A percentile compares a stretch with the other conserved stretches of the same genome.
These are phyloP conservation scores for Cytospora piceae DNA, from an alignment of 2,329 filamentous ascomycete species.

Conservation along the genomic window DNA sequence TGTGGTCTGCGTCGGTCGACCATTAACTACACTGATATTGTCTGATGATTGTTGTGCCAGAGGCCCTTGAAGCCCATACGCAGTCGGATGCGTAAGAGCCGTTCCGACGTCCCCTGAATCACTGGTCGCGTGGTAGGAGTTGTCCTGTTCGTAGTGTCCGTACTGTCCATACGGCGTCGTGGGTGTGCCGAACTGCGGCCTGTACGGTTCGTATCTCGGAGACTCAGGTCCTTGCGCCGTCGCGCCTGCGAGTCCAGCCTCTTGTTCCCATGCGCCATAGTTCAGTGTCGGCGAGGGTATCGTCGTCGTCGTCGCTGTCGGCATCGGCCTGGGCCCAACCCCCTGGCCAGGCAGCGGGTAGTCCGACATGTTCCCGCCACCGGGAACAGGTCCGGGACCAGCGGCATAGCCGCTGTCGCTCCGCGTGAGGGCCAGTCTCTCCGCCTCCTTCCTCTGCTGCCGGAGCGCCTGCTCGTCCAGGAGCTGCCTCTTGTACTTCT, in stretches of 20 bases:
- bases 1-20: constrained; percentile 11
- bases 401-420: constrained; percentile 27
- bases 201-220: constrained; percentile 20
- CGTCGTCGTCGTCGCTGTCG: not conserved
- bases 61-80: constrained; percentile 18
- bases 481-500: constrained; percentile 40
- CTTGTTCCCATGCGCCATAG: not conserved
- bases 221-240: not conserved
- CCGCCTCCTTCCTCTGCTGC: constrained; percentile 26
- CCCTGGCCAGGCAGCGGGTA: not conserved
- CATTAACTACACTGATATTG: constrained; percentile 4
- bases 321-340: not conserved
- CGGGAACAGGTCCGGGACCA: not conserved
- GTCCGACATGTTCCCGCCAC: not conserved
- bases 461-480: constrained; percentile 40
- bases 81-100: constrained; percentile 4
- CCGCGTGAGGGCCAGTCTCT: constrained; percentile 22
- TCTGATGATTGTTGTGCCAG: constrained; percentile 8
- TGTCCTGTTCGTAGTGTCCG: constrained; percentile 11
- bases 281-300: not conserved
- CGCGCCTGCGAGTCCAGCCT: not conserved
- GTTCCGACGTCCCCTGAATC: constrained; percentile 26
- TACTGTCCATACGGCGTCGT: not conserved
- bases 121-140: constrained; percentile 12
- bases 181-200: constrained; percentile 13